Percentiles rank a stretch among this genome's conserved stretches.
Conservation (phyloP, 148 eudicot species). For the Chenopodium suecicum region DNA sequence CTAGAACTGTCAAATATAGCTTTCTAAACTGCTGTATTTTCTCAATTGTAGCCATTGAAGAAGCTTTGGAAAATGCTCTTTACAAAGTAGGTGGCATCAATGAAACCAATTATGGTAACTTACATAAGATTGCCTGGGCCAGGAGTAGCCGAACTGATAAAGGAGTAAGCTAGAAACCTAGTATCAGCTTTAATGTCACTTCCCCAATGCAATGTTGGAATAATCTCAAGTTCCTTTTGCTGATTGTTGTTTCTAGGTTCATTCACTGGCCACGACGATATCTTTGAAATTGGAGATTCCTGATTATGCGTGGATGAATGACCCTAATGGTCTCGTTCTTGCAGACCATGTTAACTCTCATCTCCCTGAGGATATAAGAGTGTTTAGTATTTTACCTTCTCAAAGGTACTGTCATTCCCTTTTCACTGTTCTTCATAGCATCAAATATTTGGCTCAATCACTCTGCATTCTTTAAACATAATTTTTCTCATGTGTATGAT, state of each 20-base stretch:
- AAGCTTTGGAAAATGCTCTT: conserved; percentile 74
- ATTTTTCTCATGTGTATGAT: too few species aligned
- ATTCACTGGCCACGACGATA: conserved; percentile 85
- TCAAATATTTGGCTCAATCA: not conserved
- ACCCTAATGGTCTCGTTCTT: conserved; percentile 72
- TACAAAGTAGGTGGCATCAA: conserved; percentile 83
- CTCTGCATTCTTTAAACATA: not conserved
- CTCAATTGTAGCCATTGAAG: conserved; percentile 67
- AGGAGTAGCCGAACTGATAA: conserved; percentile 93
- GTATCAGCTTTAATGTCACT: not conserved
- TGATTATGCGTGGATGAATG: conserved; percentile 71
- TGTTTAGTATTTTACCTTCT: conserved; percentile 84
- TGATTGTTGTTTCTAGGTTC: conserved; percentile 51
- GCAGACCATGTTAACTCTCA: conserved; percentile 64
- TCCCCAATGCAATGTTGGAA: not conserved
- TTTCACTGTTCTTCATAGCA: not conserved
- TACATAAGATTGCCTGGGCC: conserved; percentile 79
- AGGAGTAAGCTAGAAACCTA: conserved; percentile 56
- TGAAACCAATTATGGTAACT: conserved; percentile 74
- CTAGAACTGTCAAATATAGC: not conserved
- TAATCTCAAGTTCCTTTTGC: not conserved
- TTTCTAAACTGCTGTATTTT: not conserved
- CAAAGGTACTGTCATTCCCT: conserved; percentile 42
- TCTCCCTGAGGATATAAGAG: conserved; percentile 71
- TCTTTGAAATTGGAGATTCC: conserved; percentile 95